Evolutionary conservation across 2,329 filamentous ascomycete genomes (phyloP).

Genomic region (Fusarium paranaense): DNA sequence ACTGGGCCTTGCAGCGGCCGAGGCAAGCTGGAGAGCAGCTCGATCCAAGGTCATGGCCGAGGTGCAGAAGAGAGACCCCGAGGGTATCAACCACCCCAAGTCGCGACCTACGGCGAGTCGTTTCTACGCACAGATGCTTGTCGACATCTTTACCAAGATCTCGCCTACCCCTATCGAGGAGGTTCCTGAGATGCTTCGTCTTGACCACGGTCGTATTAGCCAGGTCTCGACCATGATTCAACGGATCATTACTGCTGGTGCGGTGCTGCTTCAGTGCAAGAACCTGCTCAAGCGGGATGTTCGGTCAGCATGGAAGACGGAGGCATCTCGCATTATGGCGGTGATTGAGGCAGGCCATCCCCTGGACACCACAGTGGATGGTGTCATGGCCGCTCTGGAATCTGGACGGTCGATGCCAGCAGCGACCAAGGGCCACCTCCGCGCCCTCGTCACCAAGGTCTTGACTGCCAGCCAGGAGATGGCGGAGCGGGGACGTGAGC

Average conservation of each 20-base stretch:
- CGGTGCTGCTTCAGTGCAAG: slow-evolving; percentile 83
- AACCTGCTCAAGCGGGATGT: slow-evolving; percentile 86
- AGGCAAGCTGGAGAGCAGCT: slow-evolving; percentile 74
- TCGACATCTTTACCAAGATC: slow-evolving; percentile 79
- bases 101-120: slow-evolving; percentile 74
- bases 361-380: slow-evolving; percentile 66
- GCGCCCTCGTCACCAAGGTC: slow-evolving; percentile 68
- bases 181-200: slow-evolving; percentile 78
- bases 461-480: slow-evolving; percentile 63
- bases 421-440: slow-evolving; percentile 70
- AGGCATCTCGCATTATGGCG: slow-evolving; percentile 77
- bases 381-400: slow-evolving; percentile 72
- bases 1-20: slow-evolving; percentile 69
- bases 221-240: slow-evolving; percentile 53
- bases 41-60: slow-evolving; percentile 74
- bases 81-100: slow-evolving; percentile 70
- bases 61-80: slow-evolving; percentile 75
- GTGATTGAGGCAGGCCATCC: slow-evolving; percentile 71
- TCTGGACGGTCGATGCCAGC: slow-evolving; percentile 72
- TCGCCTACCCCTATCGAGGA: slow-evolving; percentile 64
- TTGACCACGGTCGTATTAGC: slow-evolving; percentile 74
- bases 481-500: slow-evolving; percentile 54
- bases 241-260: slow-evolving; percentile 77
- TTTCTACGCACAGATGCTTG: slow-evolving; percentile 80
- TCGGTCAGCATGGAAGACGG: slow-evolving; percentile 79